phyloP scores from a whole-genome alignment of 1,139 yeast species.

The Candida sp. region DNA sequence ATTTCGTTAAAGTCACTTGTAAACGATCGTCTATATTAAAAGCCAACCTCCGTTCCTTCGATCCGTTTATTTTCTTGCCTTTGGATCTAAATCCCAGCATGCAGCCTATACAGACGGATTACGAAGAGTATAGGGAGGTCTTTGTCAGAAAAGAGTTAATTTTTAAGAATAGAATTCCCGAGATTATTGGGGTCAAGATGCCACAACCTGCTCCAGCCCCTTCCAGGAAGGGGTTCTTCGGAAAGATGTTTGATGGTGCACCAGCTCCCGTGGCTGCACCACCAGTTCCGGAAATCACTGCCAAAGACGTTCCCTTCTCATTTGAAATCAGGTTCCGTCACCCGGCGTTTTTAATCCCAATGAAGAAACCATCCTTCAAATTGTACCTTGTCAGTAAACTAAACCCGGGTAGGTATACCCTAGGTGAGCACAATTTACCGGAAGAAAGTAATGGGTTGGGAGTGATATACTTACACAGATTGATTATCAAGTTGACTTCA shows the following conservation, averaged over 20 bases:
- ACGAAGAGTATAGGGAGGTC: slow-evolving; percentile 32
- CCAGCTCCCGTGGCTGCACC: slow-evolving; percentile 4
- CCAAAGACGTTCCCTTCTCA: slow-evolving; percentile 39
- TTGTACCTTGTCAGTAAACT: slow-evolving; percentile 32
- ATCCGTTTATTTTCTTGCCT: slow-evolving; percentile 54
- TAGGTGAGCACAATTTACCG: slow-evolving; percentile 32
- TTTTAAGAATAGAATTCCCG: slow-evolving; percentile 40
- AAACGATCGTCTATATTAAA: slow-evolving; percentile 52
- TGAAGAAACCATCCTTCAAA: slow-evolving; percentile 37
- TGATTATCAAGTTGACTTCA: slow-evolving; percentile 31
- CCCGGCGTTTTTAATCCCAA: slow-evolving; percentile 44
- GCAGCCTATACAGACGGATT: slow-evolving; percentile 19
- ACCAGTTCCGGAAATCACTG: slow-evolving; percentile 22
- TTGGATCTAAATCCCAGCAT: slow-evolving; percentile 37
- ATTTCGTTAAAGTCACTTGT: slow-evolving; percentile 59
- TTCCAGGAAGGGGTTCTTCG: slow-evolving; percentile 19
- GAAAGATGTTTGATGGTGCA: slow-evolving; percentile 14
- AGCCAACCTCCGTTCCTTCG: slow-evolving; percentile 43
- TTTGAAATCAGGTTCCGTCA: slow-evolving; percentile 47
- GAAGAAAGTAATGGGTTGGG: slow-evolving; percentile 49
- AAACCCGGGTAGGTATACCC: slow-evolving; percentile 33
- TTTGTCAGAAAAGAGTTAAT: slow-evolving; percentile 39
- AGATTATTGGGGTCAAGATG: slow-evolving; percentile 37
- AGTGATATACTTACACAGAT: slow-evolving; percentile 36
- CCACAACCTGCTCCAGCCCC: slow-evolving; percentile 11